Base-by-base conservation (phyloP, 805 yeast species). In the Cyberlindnera xylosilytica region DNA sequence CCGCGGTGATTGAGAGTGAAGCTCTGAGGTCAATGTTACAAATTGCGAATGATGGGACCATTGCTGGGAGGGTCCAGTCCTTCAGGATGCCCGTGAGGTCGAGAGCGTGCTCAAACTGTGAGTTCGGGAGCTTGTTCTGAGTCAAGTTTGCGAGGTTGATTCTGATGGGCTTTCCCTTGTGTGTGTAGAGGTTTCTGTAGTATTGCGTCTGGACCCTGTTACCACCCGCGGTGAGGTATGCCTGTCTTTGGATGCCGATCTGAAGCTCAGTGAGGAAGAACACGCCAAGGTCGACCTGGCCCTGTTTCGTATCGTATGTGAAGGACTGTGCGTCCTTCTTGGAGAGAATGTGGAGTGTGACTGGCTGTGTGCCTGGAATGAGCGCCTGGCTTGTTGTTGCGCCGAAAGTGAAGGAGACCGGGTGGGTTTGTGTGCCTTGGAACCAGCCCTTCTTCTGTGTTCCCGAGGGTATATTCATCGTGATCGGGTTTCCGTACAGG, bases 341-440 rank as follows among this genome's bases (percentile, higher is more conserved):
- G 11, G 47, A 36, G 10, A 44, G 36, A 10, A 44, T 24, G 27
- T 44, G 47, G 1, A 44, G 10, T 2, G 44, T 18, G 16, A 44
- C 18, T 13, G 47, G 47, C 30, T 16, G 17, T 15, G 44, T 44
- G 5, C 44, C 44, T n/a, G 47, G 47, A 3, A 40, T 34, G 16
- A 44, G 35, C 20, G 39, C 17, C 34, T 44, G 47, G 17, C 44
- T 40, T 7, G 39, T 33, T 16, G 47, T 37, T 1, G 23, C 44
- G 9, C 42, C 47, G 4, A 44, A 32, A 4, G 31, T 15, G 32
- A 43, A 43, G 11, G 19, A 15, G 3, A 43, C 13, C 4, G 12
- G 20, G 16, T 31, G 28, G 3, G 34, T 23, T 2, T 30, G 43
- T 4, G 27, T 27, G 6, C 33, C 20, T 11, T 39, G 34, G 18